Base-by-base conservation (phyloP, 2,329 filamentous ascomycete species). In the Cladobotryum protrusum region DNA sequence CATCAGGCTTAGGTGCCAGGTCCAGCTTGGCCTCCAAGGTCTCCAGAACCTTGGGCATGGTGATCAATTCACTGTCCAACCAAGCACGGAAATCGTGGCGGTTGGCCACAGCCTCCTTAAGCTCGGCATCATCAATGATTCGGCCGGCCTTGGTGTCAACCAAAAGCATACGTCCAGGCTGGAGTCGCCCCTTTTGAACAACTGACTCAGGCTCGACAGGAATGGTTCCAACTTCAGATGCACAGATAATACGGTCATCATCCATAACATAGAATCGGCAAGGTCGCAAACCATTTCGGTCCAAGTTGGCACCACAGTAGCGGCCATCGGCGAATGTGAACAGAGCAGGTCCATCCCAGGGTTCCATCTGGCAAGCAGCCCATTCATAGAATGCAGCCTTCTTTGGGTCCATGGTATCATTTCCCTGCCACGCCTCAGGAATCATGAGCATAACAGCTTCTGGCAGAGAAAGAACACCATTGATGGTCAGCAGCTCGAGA, bases 401-500 rank as follows among this genome's bases (percentile, higher is more conserved):
- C 63, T 89, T 87, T 50, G 90, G 89, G 62, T 96, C 91, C 86
- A 97, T 95, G 53, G 83, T 77, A 35, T 83, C 76, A 69, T 96
- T 96, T 54, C 91, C 92, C 71, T 97, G 90, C 92, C 92, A 97
- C 53, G 92, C 92, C 72, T 97, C 92, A 18, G 92, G 92, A 45
- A 97, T 89, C 91, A 97, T 96, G 61, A 97, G 80, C 92, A 97
- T 97, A 60, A 97, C 88, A 45, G 92, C 92, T 70, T 97, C 92
- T 14, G 92, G 92, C 3, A 97, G 78, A 43, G 92, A 97, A 47
- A 97, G 79, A 37, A 97, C 92, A 55, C 92, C 91, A 67, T 97
- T 97, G 71, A 97, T 95, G 62, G 87, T 90, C 57, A 97, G 77
- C 37, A 97, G 75, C 72, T 97, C 92, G 14, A 97, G 78, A 18